Percentiles rank a stretch among this genome's conserved stretches.
Conservation (phyloP, 768 basidiomycete genomes). For the Hypholoma sublateritium region DNA sequence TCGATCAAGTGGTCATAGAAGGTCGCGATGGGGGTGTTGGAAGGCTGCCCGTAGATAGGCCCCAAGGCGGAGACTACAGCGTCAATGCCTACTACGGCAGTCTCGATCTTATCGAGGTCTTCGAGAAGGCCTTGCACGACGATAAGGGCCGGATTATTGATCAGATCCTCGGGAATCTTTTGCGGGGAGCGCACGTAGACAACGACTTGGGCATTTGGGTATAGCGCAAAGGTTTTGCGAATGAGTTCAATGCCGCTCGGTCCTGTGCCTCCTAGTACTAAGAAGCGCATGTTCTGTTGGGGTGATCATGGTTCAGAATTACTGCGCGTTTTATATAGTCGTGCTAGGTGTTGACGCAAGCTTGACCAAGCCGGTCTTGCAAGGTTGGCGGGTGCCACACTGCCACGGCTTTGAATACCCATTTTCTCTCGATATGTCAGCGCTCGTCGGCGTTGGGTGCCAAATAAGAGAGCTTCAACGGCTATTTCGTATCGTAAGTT, state of each 20-base stretch:
- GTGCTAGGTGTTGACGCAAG: too few species aligned
- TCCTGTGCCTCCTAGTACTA: constrained; percentile 75
- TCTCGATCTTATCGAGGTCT: constrained; percentile 46
- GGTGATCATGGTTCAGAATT: neutral
- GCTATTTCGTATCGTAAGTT: too few species aligned
- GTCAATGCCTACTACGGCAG: constrained; percentile 56
- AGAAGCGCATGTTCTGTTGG: constrained; percentile 37
- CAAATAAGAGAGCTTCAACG: too few species aligned
- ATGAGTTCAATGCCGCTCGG: constrained; percentile 56
- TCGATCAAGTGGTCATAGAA: constrained; percentile 58
- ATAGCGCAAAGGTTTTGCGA: constrained; percentile 48
- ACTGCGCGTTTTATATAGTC: neutral
- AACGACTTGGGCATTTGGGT: constrained; percentile 42
- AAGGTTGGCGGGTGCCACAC: too few species aligned
- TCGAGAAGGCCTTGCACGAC: constrained; percentile 57
- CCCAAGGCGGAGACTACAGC: constrained; percentile 70
- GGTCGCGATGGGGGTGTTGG: constrained; percentile 58
- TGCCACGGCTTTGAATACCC: too few species aligned
- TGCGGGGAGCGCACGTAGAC: constrained; percentile 64
- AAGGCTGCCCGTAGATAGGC: constrained; percentile 42
- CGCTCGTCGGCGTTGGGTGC: too few species aligned
- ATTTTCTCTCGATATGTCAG: too few species aligned
- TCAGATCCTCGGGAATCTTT: constrained; percentile 57
- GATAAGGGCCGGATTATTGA: constrained; percentile 41
- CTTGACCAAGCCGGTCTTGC: too few species aligned